Base-by-base conservation (phyloP, 306 rosid genomes). In the Leucaena leucocephala region DNA sequence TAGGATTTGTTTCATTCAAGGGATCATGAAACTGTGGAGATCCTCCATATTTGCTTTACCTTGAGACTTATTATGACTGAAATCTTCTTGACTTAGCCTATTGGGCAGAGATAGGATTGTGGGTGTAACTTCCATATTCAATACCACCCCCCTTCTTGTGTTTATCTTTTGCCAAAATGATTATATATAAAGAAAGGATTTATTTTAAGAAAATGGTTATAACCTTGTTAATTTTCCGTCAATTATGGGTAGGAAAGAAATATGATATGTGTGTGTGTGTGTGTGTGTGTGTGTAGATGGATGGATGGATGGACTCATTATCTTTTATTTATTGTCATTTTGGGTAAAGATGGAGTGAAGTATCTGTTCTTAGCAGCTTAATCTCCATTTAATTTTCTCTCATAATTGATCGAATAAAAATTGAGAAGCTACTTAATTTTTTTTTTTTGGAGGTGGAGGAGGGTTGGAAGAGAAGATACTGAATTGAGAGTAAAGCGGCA, bases 1-100 rank as follows among this genome's bases (percentile, higher is more conserved):
- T 75, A 19, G 80, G 35, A 59, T 76, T 79, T 82, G 83, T 82
- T 80, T 74, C 79, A 78, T 78, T 74, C 77, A 78, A 78, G 86
- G 77, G 77, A 80, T 22, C 27, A 8, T 8, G 71, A 39, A 34
- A 66, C 33, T 84, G 59, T 83, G 70, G 64, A 63, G 38, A 54
- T 72, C 54, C 71, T 69, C 27, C 76, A 40, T 33, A 40, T 63
- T 81, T 40, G 61, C 22, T 19, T 68, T 46, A 74, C 80, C 79
- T 76, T 68, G 82, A 78, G 81, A 84, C 13, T 55, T 55, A 2
- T 19, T 55, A n/a, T 19, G 62, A 19, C 13, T 55, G 33, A 19
- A 55, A 55, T 55, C 33, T 55, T 55, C 34, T 19, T n/a, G 62
- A 55, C 61, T 55, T 55, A 8, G 61, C 61, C 27, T 55, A 6